A percentile compares a stretch with the other conserved stretches of the same genome.
Evolutionary conservation across 2,329 filamentous ascomycete genomes (phyloP).

Genomic region (Xylogone sp.): DNA sequence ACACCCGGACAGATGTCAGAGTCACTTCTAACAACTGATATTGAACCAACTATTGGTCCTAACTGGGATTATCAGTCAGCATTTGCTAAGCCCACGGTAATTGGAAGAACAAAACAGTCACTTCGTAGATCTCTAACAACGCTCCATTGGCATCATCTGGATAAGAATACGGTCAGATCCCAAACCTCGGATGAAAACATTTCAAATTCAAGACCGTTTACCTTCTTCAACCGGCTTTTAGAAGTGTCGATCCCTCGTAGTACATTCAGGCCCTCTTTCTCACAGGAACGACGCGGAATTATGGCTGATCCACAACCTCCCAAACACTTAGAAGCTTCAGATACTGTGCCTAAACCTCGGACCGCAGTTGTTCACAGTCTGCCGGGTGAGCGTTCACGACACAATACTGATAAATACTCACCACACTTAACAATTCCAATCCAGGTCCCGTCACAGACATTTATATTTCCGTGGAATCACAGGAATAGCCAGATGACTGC

Average conservation of each 20-base stretch:
- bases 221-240: slow-evolving; percentile 6
- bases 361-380: background rate
- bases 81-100: slow-evolving; percentile 3
- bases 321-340: background rate
- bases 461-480: slow-evolving; percentile 7
- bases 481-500: slow-evolving; percentile 6
- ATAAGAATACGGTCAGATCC: slow-evolving; percentile 2
- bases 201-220: slow-evolving; percentile 4
- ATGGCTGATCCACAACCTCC: slow-evolving; percentile 1
- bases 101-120: slow-evolving; percentile 3
- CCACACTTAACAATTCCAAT: slow-evolving; percentile 5
- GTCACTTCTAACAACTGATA: slow-evolving; percentile 1
- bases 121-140: slow-evolving; percentile 2
- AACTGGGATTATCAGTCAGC: slow-evolving; percentile 4
- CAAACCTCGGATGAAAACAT: background rate
- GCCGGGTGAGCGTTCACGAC: slow-evolving; percentile 1
- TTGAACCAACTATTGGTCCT: background rate
- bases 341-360: background rate
- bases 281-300: background rate
- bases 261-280: too few species aligned
- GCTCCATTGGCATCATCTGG: slow-evolving; percentile 1
- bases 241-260: background rate
- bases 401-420: slow-evolving; percentile 1
- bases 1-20: slow-evolving; percentile 1
- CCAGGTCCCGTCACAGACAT: slow-evolving; percentile 4